Percentiles rank a stretch among this genome's conserved stretches.
phyloP scores from a whole-genome alignment of 2,329 filamentous ascomycete genomes.

The Parafenestella ontariensis region DNA sequence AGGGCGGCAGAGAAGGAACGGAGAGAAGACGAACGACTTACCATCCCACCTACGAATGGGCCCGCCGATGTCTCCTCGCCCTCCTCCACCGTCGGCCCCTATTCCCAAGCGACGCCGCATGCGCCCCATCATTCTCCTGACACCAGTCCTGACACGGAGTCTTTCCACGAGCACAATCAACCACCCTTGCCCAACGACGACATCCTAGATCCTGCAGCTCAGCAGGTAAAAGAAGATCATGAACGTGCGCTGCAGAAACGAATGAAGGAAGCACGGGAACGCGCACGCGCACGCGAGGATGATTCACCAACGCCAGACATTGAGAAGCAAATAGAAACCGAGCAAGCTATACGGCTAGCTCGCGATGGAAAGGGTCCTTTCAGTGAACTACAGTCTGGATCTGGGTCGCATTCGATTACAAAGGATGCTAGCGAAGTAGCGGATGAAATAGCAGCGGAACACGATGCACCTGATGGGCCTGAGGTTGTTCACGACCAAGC shows the following conservation, averaged over 20 bases:
- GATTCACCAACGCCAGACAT: conserved; percentile 63
- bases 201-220: conserved; percentile 45
- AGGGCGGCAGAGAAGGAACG: conserved; percentile 45
- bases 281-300: conserved; percentile 52
- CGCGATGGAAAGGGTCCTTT: conserved; percentile 42
- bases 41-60: conserved; percentile 31
- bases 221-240: conserved; percentile 60
- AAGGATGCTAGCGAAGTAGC: conserved; percentile 30
- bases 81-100: conserved; percentile 71
- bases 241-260: conserved; percentile 60
- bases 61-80: conserved; percentile 56
- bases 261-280: conserved; percentile 54
- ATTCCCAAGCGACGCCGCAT: conserved; percentile 75
- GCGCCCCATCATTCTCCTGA: conserved; percentile 73
- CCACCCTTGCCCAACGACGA: conserved; percentile 38
- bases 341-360: conserved; percentile 53
- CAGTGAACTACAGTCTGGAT: conserved; percentile 22
- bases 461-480: conserved; percentile 12
- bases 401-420: conserved; percentile 26
- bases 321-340: conserved; percentile 64
- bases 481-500: conserved; percentile 25
- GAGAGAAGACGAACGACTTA: conserved; percentile 48
- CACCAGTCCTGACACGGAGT: conserved; percentile 74
- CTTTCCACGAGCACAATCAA: conserved; percentile 49
- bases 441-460: conserved; percentile 10